Evolutionary conservation across 1,284 basidiomycete genomes (phyloP).

Genomic region (Ganoderma resinaceum): DNA sequence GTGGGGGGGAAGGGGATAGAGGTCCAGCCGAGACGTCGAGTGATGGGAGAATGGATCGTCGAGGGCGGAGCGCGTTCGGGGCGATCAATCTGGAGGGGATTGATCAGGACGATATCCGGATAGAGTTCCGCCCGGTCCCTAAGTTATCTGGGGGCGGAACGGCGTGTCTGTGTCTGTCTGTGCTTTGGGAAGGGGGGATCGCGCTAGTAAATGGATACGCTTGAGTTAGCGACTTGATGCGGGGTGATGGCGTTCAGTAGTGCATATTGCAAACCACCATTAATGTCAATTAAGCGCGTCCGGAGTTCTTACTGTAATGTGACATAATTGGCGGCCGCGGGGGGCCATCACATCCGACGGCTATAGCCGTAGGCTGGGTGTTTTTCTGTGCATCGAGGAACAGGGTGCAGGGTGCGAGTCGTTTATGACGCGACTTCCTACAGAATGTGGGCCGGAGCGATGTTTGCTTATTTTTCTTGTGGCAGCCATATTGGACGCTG

Average conservation of each 20-base stretch:
- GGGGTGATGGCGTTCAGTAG: not conserved
- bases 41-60: slow-evolving; percentile 7
- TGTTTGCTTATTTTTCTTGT: not conserved
- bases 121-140: not conserved
- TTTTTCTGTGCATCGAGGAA: too few relatives aligned
- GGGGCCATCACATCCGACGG: not conserved
- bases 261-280: not conserved
- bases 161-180: not conserved
- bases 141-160: not conserved
- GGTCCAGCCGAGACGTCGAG: not conserved
- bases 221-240: not conserved
- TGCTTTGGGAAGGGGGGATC: not conserved
- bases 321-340: not conserved
- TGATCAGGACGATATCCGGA: not conserved
- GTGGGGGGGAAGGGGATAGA: not conserved
- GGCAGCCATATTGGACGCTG: not conserved
- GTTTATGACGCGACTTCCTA: not conserved
- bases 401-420: too few relatives aligned
- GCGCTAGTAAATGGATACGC: not conserved
- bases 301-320: not conserved
- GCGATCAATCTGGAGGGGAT: not conserved
- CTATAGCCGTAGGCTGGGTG: too few relatives aligned
- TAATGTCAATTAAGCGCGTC: not conserved
- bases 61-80: not conserved
- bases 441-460: not conserved